Evolutionary conservation across 2,329 filamentous ascomycete genomes (phyloP).

Genomic region (Torrubiella hemipterigena): DNA sequence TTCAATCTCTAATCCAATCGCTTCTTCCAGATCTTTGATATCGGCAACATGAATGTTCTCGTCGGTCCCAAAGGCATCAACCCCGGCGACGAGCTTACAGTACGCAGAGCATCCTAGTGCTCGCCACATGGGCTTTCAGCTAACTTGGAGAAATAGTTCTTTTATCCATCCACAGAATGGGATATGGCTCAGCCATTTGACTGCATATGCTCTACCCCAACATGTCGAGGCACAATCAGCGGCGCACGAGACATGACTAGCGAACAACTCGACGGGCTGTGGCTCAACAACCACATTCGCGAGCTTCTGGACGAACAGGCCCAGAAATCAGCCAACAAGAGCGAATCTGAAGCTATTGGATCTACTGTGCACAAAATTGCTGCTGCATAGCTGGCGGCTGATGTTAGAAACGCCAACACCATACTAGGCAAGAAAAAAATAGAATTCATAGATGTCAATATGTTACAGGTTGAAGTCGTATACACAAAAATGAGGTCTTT

Average conservation of each 20-base stretch:
- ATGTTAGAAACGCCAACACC: too few species aligned
- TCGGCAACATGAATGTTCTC: constrained; percentile 40
- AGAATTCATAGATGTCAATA: too few species aligned
- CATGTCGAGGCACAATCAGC: constrained; percentile 49
- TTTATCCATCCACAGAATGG: constrained; percentile 68
- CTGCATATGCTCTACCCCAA: constrained; percentile 46
- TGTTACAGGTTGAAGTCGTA: too few species aligned
- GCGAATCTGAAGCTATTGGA: too few species aligned
- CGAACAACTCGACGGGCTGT: constrained; percentile 43
- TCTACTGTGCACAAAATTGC: too few species aligned
- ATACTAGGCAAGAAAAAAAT: too few species aligned
- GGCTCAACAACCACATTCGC: constrained; percentile 50
- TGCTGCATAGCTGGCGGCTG: too few species aligned
- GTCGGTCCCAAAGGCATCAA: constrained; percentile 43
- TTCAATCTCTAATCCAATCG: constrained; percentile 6
- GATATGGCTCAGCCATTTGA: constrained; percentile 60
- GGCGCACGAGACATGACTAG: constrained; percentile 50
- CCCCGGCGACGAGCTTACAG: constrained; percentile 46
- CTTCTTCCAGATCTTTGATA: constrained; percentile 44
- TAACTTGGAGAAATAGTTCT: constrained; percentile 38
- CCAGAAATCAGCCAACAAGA: too few species aligned
- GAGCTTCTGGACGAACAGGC: constrained; percentile 34
- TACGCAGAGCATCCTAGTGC: constrained; percentile 13
- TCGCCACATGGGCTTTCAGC: not conserved
- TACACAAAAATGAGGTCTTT: not conserved